Evolutionary conservation across 1,284 basidiomycete genomes (phyloP).

Genomic region (Irpex rosettiformis): DNA sequence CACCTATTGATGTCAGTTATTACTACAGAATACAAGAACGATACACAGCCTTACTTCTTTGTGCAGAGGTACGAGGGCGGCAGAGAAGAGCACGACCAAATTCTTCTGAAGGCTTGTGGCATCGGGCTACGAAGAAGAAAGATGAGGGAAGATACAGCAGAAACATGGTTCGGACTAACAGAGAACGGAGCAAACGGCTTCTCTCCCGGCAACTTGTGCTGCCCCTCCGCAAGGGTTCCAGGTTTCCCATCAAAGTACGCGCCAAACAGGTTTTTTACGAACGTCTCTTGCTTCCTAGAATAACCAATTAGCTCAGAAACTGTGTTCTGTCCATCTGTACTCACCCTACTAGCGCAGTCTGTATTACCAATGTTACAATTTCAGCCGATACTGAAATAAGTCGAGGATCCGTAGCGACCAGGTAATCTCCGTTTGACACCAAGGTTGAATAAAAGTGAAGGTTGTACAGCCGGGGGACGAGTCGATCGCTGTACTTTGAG

Average conservation of each 20-base stretch:
- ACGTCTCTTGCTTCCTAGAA: conserved; percentile 53
- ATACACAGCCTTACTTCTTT: conserved; percentile 52
- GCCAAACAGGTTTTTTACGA: conserved; percentile 48
- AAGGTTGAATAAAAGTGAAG: conserved; percentile 64
- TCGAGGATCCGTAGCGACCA: conserved; percentile 56
- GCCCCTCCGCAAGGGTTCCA: conserved; percentile 49
- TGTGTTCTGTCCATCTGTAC: conserved; percentile 26
- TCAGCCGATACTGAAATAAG: conserved; percentile 63
- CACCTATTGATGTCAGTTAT: conserved; percentile 36
- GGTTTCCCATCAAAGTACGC: conserved; percentile 63
- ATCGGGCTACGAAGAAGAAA: conserved; percentile 33
- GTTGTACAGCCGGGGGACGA: conserved; percentile 71
- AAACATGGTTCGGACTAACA: conserved; percentile 29
- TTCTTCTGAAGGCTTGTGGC: conserved; percentile 53
- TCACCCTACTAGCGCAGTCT: conserved; percentile 61
- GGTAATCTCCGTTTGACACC: conserved; percentile 25
- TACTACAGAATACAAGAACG: conserved; percentile 1
- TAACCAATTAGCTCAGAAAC: background rate
- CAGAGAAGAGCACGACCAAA: conserved; percentile 63
- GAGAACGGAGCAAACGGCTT: conserved; percentile 42
- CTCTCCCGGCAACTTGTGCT: conserved; percentile 41
- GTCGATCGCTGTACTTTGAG: conserved; percentile 70
- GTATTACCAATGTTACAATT: conserved; percentile 68
- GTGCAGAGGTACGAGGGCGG: conserved; percentile 58
- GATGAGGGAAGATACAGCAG: background rate